These are phyloP conservation scores for Aspergillus cavernicola DNA, from an alignment of 495 filamentous ascomycete genomes.

Conservation along the genomic window DNA sequence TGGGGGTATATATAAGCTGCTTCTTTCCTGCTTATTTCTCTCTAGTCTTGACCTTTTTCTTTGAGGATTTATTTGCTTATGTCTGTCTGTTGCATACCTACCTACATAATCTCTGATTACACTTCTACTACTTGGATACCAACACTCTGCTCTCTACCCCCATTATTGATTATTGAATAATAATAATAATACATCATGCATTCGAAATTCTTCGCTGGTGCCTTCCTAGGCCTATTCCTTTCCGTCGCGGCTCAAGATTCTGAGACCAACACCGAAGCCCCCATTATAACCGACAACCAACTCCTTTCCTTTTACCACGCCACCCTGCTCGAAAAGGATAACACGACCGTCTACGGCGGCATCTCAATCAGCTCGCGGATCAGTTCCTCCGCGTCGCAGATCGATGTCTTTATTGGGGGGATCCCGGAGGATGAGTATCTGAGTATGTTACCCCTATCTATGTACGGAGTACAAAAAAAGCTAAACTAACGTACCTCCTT, in stretches of 20 bases:
- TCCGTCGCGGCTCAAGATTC: constrained; percentile 25
- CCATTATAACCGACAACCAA: constrained; percentile 61
- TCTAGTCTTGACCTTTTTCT: no score
- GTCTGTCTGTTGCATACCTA: no score
- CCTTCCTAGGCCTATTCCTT: constrained; percentile 38
- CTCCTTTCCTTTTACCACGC: constrained; percentile 55
- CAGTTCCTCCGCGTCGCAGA: constrained; percentile 59
- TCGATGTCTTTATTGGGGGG: constrained; percentile 59
- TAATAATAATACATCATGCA: constrained; percentile 7
- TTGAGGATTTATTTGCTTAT: no score
- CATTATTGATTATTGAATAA: neutral
- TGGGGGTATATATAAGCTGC: neutral
- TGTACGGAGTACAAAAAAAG: neutral
- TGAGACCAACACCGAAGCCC: constrained; percentile 45
- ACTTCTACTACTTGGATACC: neutral
- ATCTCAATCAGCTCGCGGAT: constrained; percentile 51
- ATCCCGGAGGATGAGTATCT: constrained; percentile 66
- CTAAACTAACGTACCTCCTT: neutral
- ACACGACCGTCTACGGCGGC: constrained; percentile 57
- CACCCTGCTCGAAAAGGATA: constrained; percentile 49
- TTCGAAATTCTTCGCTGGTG: constrained; percentile 29
- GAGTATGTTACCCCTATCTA: constrained; percentile 50
- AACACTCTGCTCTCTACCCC: neutral
- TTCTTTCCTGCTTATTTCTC: neutral
- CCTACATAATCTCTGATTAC: no score